These are phyloP conservation scores for Trichoderma gamsii DNA, from an alignment of 495 filamentous ascomycete genomes.

Conservation along the genomic window DNA sequence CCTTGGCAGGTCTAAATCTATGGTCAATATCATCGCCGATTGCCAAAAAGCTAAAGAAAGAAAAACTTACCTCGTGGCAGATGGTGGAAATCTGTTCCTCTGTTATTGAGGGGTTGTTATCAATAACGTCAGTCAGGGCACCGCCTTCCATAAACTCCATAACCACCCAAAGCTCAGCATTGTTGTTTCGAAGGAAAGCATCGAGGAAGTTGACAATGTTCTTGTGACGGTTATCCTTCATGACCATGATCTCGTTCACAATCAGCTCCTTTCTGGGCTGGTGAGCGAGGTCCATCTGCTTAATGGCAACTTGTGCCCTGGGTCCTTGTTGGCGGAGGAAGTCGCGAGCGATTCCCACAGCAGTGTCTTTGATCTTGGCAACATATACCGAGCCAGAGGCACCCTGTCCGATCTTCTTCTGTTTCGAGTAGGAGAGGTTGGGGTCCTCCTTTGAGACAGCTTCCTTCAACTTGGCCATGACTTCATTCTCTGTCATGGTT, in stretches of 20 bases:
- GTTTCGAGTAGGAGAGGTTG: conserved; percentile 88
- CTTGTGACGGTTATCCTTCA: conserved; percentile 96
- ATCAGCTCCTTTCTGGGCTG: conserved; percentile 98
- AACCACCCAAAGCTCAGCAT: conserved; percentile 93
- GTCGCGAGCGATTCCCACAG: conserved; percentile 59
- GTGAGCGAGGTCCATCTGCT: conserved; percentile 98
- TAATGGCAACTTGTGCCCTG: conserved; percentile 86
- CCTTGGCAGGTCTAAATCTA: conserved; percentile 79
- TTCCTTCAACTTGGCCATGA: conserved; percentile 88
- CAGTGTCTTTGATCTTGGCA: conserved; percentile 77
- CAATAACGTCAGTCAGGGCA: conserved; percentile 95
- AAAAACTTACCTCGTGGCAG: conserved; percentile 72
- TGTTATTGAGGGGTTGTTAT: conserved; percentile 83
- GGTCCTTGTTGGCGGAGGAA: conserved; percentile 63
- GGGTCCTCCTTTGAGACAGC: conserved; percentile 92
- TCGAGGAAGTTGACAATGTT: conserved; percentile 99
- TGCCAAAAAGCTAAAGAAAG: background rate
- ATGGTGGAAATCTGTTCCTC: conserved; percentile 98
- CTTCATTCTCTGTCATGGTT: conserved; percentile 90
- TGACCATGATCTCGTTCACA: conserved; percentile 98
- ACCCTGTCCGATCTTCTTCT: conserved; percentile 98
- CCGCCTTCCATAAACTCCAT: conserved; percentile 99
- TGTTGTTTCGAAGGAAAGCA: conserved; percentile 88
- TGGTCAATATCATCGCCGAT: conserved; percentile 29
- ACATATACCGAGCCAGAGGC: conserved; percentile 98